phyloP scores from a whole-genome alignment of 1,284 basidiomycete species.

The Marasmius sp. region DNA sequence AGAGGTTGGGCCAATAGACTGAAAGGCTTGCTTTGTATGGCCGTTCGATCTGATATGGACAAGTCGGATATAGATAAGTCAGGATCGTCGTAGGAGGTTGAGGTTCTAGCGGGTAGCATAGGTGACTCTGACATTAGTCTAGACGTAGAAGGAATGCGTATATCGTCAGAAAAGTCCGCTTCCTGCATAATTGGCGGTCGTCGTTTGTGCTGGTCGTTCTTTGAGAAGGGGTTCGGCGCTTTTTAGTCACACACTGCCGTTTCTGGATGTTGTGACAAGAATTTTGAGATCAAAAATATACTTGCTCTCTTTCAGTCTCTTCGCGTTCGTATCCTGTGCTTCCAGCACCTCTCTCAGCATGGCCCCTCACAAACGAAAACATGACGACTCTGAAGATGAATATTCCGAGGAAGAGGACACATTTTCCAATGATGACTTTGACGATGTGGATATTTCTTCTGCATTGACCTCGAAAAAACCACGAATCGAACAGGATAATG shows the following conservation, averaged over 20 bases:
- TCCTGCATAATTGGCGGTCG: not conserved
- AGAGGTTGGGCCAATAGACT: constrained; percentile 39
- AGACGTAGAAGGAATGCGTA: constrained; percentile 24
- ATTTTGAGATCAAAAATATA: not conserved
- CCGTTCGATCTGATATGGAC: constrained; percentile 44
- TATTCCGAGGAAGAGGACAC: not conserved
- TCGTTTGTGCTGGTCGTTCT: not conserved
- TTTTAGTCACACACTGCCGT: not conserved
- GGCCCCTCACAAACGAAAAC: not conserved
- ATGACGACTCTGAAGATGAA: not conserved
- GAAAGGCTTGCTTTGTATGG: constrained; percentile 31
- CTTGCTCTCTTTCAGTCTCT: not conserved
- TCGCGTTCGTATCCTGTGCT: not conserved
- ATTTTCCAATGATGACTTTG: constrained; percentile 17
- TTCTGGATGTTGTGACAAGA: not conserved
- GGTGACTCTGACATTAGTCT: constrained; percentile 54
- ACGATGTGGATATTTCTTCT: constrained; percentile 30
- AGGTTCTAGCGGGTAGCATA: constrained; percentile 36
- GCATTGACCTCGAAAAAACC: constrained; percentile 38
- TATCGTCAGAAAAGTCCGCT: constrained; percentile 1
- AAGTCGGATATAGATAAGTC: constrained; percentile 68
- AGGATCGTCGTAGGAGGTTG: constrained; percentile 40
- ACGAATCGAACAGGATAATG: constrained; percentile 18
- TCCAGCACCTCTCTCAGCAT: not conserved
- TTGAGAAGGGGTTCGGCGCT: not conserved